Evolutionary conservation across 306 rosid genomes (phyloP).

Genomic region (Potentilla sterilis): DNA sequence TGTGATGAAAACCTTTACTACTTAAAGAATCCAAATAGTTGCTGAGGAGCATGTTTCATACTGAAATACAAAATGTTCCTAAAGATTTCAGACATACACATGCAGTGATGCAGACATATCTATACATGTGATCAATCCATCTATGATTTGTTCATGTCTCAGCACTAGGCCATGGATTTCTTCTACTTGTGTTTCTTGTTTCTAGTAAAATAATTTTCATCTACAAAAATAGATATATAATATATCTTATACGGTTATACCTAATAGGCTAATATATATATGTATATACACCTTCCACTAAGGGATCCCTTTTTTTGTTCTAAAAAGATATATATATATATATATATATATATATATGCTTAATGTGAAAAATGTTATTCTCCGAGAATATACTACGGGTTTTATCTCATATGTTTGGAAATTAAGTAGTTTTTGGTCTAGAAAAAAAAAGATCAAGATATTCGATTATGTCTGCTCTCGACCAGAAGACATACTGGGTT

Average conservation of each 20-base stretch:
- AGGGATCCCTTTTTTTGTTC: no score
- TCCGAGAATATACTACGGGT: neutral
- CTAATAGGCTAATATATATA: no score
- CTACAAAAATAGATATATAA: neutral
- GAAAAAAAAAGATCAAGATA: neutral
- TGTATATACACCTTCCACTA: no score
- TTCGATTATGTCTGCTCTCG: neutral
- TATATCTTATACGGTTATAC: no score
- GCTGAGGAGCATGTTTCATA: neutral
- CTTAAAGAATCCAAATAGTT: neutral
- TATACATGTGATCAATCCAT: neutral
- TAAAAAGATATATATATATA: no score
- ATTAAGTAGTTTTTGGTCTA: neutral
- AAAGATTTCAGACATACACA: neutral
- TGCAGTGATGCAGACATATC: neutral
- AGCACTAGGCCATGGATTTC: neutral
- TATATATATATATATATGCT: no score
- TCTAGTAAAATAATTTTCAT: neutral
- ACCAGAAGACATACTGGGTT: neutral
- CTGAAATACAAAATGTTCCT: neutral
- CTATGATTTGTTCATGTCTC: neutral
- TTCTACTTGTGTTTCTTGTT: neutral
- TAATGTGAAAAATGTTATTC: no score
- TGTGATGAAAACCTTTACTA: neutral
- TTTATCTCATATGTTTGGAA: neutral